Conservation (phyloP, 2,329 filamentous ascomycete species). For the Ophiocordyceps polyrhachis-furcata region DNA sequence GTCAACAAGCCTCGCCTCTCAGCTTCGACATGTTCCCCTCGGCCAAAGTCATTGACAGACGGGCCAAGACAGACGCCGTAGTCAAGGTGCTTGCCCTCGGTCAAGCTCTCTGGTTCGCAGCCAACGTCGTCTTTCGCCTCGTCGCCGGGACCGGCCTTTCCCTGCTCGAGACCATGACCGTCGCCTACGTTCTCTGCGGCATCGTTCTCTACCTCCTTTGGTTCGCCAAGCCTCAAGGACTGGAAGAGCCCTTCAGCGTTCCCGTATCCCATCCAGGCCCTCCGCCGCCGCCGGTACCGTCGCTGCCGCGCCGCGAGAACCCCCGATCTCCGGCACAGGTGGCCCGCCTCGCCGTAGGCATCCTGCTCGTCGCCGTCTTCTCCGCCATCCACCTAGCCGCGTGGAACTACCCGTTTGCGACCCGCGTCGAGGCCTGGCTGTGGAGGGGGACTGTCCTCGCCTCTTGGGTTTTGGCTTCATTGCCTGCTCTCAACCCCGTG, state of each 20-base stretch:
- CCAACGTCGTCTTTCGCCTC: background rate
- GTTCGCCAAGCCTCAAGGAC: background rate
- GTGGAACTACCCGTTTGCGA: background rate
- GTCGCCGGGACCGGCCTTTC: background rate
- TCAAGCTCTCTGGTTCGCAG: background rate
- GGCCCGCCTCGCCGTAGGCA: background rate
- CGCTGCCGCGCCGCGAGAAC: background rate
- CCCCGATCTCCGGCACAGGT: background rate
- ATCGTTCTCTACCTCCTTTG: background rate
- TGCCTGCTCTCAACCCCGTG: background rate
- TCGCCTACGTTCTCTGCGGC: background rate
- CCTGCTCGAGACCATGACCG: background rate
- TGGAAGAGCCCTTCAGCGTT: background rate
- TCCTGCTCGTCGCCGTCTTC: background rate
- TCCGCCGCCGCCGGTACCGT: background rate
- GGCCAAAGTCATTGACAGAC: background rate
- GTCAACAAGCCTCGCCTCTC: background rate
- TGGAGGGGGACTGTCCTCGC: background rate
- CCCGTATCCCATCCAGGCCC: background rate
- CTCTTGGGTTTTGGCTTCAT: background rate
- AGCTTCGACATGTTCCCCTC: background rate
- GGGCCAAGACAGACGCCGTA: background rate
- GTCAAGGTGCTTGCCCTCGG: background rate
- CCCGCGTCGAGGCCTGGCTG: background rate
- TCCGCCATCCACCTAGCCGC: background rate